A percentile compares a stretch with the other conserved stretches of the same genome.
Conservation (phyloP, 495 filamentous ascomycete genomes). For the Margaritispora aquatica region DNA sequence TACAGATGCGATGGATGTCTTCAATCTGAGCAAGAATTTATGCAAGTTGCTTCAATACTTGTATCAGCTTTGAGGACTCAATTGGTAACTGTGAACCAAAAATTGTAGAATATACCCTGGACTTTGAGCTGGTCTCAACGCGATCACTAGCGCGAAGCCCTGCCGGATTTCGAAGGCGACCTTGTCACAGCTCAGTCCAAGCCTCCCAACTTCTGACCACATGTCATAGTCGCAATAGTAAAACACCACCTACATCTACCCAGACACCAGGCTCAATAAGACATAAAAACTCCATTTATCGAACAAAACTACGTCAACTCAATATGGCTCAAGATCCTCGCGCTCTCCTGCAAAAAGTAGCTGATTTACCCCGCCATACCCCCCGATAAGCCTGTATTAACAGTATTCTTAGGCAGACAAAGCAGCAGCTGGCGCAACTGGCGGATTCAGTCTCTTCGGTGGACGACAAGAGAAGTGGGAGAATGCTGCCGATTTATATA, state of each 20-base stretch:
- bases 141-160: neutral
- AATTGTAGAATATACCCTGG: too few species aligned
- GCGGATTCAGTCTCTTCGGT: slow-evolving; percentile 70
- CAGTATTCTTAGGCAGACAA: slow-evolving; percentile 63
- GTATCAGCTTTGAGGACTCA: too few species aligned
- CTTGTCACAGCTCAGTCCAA: neutral
- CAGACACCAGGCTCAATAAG: neutral
- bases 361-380: slow-evolving; percentile 20
- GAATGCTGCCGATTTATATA: slow-evolving; percentile 73
- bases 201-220: neutral
- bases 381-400: slow-evolving; percentile 12
- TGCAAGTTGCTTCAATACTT: too few species aligned
- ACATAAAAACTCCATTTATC: neutral
- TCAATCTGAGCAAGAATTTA: too few species aligned
- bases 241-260: neutral
- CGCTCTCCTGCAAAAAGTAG: slow-evolving; percentile 51
- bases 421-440: slow-evolving; percentile 57
- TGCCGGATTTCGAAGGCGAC: neutral
- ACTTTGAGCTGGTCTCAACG: neutral
- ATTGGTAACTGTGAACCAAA: too few species aligned
- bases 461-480: slow-evolving; percentile 78
- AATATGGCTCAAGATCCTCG: slow-evolving; percentile 43
- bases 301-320: neutral
- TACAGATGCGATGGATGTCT: too few species aligned
- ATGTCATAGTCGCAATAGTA: neutral